Evolutionary conservation across 2,329 filamentous ascomycete genomes (phyloP).

Genomic region (Ascocoryne sarcoides): DNA sequence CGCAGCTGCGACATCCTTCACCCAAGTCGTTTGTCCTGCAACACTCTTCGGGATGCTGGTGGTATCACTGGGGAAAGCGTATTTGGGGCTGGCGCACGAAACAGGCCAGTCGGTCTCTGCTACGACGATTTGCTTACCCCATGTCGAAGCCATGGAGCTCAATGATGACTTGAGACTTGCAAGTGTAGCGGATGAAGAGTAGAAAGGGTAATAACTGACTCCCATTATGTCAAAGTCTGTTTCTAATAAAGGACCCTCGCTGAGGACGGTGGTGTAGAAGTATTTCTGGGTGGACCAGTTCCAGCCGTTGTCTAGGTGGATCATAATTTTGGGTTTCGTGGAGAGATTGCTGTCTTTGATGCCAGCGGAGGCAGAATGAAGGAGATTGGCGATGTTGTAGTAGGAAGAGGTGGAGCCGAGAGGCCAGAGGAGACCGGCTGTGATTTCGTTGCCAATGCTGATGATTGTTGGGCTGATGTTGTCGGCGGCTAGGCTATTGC

Average conservation of each 20-base stretch:
- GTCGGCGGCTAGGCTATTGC: conserved; percentile 49
- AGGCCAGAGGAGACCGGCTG: conserved; percentile 57
- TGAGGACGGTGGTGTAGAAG: conserved; percentile 51
- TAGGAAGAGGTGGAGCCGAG: conserved; percentile 46
- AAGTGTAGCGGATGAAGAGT: conserved; percentile 50
- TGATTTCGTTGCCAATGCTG: conserved; percentile 68
- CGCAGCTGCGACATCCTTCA: conserved; percentile 49
- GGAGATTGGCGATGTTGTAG: conserved; percentile 52
- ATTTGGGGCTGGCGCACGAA: conserved; percentile 48
- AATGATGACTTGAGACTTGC: conserved; percentile 46
- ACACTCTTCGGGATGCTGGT: conserved; percentile 51
- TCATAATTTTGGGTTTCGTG: conserved; percentile 58
- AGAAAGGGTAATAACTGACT: conserved; percentile 68
- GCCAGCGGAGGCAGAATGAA: conserved; percentile 55
- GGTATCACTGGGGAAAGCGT: conserved; percentile 52
- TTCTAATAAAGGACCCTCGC: conserved; percentile 38
- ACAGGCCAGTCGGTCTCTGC: conserved; percentile 65
- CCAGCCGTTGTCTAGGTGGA: conserved; percentile 71
- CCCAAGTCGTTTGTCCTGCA: conserved; percentile 53
- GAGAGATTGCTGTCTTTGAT: conserved; percentile 53
- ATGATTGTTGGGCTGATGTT: conserved; percentile 52
- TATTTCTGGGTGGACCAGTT: conserved; percentile 53
- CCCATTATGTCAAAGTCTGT: conserved; percentile 64
- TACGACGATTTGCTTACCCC: conserved; percentile 58
- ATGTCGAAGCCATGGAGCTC: conserved; percentile 49